Evolutionary conservation across 495 filamentous ascomycete species (phyloP).

Genomic region (Cetradonia linearis): DNA sequence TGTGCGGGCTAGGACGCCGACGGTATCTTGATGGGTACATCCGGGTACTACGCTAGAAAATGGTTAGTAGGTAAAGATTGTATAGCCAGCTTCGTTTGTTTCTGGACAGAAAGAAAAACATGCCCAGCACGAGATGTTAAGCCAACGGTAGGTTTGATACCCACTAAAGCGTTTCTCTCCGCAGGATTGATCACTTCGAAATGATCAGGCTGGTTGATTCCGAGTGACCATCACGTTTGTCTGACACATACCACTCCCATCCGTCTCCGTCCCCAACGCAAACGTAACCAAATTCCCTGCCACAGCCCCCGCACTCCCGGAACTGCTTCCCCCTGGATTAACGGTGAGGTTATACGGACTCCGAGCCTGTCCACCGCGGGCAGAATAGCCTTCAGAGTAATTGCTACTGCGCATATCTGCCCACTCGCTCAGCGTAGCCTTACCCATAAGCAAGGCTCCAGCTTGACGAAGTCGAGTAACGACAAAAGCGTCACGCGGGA

Average conservation of each 20-base stretch:
- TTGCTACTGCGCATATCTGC: constrained; percentile 62
- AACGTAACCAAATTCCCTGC: constrained; percentile 52
- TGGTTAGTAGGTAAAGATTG: too few relatives aligned
- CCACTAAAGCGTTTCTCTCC: constrained; percentile 52
- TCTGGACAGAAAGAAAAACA: neutral
- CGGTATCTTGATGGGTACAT: constrained; percentile 53
- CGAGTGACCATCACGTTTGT: too few relatives aligned
- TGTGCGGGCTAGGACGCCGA: constrained; percentile 55
- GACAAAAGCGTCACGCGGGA: constrained; percentile 56
- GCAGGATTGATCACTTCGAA: constrained; percentile 55
- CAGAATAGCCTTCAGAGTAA: constrained; percentile 60
- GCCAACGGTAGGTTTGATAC: constrained; percentile 60
- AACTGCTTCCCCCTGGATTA: constrained; percentile 57
- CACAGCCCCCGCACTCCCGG: constrained; percentile 53
- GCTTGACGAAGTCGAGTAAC: constrained; percentile 50
- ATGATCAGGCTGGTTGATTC: neutral
- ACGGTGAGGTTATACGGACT: constrained; percentile 60
- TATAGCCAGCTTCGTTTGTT: neutral
- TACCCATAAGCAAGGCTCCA: constrained; percentile 59
- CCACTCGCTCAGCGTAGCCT: constrained; percentile 64
- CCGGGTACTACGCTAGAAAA: constrained; percentile 59
- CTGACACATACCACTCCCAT: constrained; percentile 43
- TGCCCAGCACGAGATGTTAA: constrained; percentile 48
- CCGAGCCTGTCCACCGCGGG: constrained; percentile 53
- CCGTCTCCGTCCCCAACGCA: constrained; percentile 63